Percentiles rank a stretch among this genome's conserved stretches.
These are phyloP conservation scores for Pythium folliculosum DNA, from an alignment of 352 stramenopile genomes.

Conservation along the genomic window DNA sequence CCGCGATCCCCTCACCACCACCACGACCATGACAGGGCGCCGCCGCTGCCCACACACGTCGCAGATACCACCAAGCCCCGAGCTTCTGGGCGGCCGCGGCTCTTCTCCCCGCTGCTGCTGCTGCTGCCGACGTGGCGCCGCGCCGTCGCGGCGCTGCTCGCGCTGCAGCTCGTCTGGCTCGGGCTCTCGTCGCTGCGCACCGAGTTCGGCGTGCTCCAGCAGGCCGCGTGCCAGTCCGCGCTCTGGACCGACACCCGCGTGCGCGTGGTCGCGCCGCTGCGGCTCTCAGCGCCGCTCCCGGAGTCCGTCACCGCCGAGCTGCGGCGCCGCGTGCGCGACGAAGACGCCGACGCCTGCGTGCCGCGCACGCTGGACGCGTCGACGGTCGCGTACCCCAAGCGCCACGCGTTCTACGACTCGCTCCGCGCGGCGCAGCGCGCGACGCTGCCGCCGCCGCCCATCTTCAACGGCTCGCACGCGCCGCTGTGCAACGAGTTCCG, in stretches of 20 bases:
- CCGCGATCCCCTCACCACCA: too few species aligned
- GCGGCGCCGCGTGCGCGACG: background rate
- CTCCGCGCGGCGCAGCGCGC: conserved; percentile 9
- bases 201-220: conserved; percentile 14
- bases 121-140: background rate
- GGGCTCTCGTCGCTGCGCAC: conserved; percentile 1
- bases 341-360: conserved; percentile 9
- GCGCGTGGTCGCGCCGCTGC: conserved; percentile 9
- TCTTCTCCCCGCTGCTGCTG: background rate
- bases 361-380: conserved; percentile 13
- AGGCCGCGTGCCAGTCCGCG: conserved; percentile 7
- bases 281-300: background rate
- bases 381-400: conserved; percentile 10
- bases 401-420: conserved; percentile 22
- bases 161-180: background rate
- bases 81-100: too few species aligned
- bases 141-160: background rate
- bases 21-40: too few species aligned
- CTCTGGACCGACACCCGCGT: conserved; percentile 7
- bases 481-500: conserved; percentile 16
- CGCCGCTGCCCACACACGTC: background rate
- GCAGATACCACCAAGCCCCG: too few species aligned
- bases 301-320: background rate
- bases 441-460: conserved; percentile 8
- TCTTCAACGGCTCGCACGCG: conserved; percentile 4